Evolutionary conservation across 176 grass and related monocot species (phyloP).

Genomic region (Chrysopogon serrulatus): DNA sequence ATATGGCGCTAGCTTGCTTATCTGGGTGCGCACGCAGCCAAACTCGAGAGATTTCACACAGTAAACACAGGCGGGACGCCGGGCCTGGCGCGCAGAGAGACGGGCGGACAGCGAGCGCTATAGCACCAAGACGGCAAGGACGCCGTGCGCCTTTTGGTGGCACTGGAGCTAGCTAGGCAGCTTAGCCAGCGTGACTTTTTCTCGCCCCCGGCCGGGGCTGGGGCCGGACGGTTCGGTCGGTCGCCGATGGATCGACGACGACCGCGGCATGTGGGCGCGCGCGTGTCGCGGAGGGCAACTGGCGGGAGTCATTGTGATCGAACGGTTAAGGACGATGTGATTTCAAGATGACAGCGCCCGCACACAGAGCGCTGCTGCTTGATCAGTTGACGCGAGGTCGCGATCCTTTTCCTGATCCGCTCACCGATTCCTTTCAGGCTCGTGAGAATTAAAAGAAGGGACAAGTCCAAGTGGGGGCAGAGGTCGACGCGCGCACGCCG

Average conservation of each 20-base stretch:
- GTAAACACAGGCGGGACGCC: no score
- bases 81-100: no score
- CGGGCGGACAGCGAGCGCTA: not conserved
- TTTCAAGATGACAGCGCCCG: not conserved
- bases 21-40: not conserved
- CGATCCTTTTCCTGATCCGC: slow-evolving; percentile 21
- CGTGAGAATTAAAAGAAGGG: not conserved
- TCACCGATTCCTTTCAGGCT: slow-evolving; percentile 16
- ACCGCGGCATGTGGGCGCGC: slow-evolving; percentile 9
- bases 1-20: not conserved
- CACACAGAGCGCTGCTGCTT: not conserved
- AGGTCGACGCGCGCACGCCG: slow-evolving; percentile 18
- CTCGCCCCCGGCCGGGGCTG: not conserved
- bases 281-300: not conserved
- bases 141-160: not conserved
- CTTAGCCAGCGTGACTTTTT: not conserved
- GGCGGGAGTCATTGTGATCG: not conserved
- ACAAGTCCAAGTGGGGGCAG: slow-evolving; percentile 36
- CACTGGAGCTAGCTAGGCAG: not conserved
- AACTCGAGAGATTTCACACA: not conserved
- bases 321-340: not conserved
- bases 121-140: not conserved
- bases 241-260: not conserved
- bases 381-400: slow-evolving; percentile 20
- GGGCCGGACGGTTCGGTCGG: no score